phyloP scores from a whole-genome alignment of 305 asterid species.

The Coffea humblotiana region DNA sequence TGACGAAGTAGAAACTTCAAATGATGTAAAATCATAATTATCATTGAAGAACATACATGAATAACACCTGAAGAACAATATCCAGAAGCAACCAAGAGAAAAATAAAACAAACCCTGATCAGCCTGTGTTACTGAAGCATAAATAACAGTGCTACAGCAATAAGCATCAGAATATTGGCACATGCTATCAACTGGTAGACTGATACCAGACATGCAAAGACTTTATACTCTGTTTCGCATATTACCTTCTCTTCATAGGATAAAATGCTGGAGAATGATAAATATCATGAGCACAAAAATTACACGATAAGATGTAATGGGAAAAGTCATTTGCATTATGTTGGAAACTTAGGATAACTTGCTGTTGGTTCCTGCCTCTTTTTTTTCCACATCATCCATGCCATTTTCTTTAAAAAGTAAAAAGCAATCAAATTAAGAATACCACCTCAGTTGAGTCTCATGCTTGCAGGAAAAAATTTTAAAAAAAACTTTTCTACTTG shows the following conservation, averaged over 20 bases:
- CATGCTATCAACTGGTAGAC: background rate
- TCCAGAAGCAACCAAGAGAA: slow-evolving; percentile 1
- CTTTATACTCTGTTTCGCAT: background rate
- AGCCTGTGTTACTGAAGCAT: background rate
- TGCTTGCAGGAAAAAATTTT: background rate
- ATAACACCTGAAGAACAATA: background rate
- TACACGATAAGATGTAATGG: too few relatives aligned
- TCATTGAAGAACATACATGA: background rate
- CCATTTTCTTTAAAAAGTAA: background rate
- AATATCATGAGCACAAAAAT: background rate
- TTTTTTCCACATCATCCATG: background rate
- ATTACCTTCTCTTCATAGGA: background rate
- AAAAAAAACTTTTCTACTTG: background rate
- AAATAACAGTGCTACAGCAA: background rate
- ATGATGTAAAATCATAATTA: background rate
- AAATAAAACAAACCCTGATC: background rate
- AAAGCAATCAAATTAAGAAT: background rate
- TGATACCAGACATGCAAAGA: background rate
- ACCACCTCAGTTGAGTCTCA: background rate
- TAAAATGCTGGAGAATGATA: background rate
- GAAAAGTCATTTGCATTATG: background rate
- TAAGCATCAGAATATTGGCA: background rate
- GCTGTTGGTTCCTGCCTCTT: background rate
- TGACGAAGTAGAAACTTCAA: background rate
- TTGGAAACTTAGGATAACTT: background rate